A percentile compares a stretch with the other conserved stretches of the same genome.
Conservation (phyloP, 2,329 filamentous ascomycete species). For the Penicillium sp. region DNA sequence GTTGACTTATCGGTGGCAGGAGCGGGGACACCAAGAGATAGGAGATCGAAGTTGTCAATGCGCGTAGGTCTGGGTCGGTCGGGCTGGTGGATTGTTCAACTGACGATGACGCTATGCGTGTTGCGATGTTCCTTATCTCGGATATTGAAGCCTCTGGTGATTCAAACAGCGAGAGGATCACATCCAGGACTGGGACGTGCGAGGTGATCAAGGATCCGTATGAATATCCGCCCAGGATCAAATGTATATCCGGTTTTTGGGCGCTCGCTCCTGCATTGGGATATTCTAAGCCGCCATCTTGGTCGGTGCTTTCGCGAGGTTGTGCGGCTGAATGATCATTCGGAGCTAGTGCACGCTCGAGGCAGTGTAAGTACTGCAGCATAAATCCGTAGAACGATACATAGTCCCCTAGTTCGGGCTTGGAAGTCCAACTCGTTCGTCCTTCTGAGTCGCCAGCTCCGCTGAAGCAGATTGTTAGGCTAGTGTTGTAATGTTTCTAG, state of each 20-base stretch:
- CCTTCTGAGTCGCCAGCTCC: conserved; percentile 75
- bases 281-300: neutral
- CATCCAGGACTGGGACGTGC: conserved; percentile 62
- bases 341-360: conserved; percentile 40
- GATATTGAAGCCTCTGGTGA: conserved; percentile 47
- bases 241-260: conserved; percentile 18
- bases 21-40: conserved; percentile 69
- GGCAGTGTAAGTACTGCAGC: conserved; percentile 67
- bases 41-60: conserved; percentile 31
- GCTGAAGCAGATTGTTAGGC: conserved; percentile 50
- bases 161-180: conserved; percentile 63
- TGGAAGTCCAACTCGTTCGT: conserved; percentile 83
- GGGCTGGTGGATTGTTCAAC: conserved; percentile 43
- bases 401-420: conserved; percentile 80
- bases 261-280: neutral
- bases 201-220: conserved; percentile 84
- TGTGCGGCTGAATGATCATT: neutral
- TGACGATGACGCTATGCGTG: conserved; percentile 66
- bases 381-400: conserved; percentile 79
- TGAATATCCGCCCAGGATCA: conserved; percentile 79
- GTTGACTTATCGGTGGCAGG: conserved; percentile 54
- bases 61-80: conserved; percentile 4
- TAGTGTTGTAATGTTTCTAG: neutral
- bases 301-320: neutral
- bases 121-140: conserved; percentile 70